Evolutionary conservation across 2,329 filamentous ascomycete genomes (phyloP).

Genomic region (Claviceps purpurea): DNA sequence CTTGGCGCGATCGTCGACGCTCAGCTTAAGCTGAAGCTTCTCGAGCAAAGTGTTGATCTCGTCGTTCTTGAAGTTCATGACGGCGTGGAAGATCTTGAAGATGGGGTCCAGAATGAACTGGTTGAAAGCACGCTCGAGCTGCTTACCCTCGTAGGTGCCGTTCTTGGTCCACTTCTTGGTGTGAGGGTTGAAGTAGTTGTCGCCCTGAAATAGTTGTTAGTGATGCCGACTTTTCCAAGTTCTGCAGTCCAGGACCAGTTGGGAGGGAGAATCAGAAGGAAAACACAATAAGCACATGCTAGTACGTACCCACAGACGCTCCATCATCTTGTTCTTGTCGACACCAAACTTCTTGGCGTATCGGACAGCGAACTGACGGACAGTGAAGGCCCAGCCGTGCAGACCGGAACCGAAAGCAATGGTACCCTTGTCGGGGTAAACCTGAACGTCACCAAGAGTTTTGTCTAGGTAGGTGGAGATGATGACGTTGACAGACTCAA

Average conservation of each 20-base stretch:
- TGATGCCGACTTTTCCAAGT: too few relatives aligned
- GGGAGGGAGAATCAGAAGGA: neutral
- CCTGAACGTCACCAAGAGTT: conserved; percentile 90
- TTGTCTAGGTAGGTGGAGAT: conserved; percentile 99
- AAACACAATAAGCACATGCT: neutral
- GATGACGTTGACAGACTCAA: conserved; percentile 99
- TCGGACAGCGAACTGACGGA: conserved; percentile 89
- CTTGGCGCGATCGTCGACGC: conserved; percentile 73
- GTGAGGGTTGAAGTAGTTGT: conserved; percentile 99
- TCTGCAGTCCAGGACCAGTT: neutral
- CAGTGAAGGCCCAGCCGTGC: conserved; percentile 98
- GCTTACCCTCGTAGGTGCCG: conserved; percentile 70
- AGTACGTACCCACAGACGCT: conserved; percentile 81
- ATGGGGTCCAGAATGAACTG: conserved; percentile 99
- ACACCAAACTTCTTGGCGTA: conserved; percentile 99
- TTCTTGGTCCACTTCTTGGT: conserved; percentile 99
- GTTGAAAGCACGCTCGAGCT: conserved; percentile 96
- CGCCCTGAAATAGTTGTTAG: conserved; percentile 39
- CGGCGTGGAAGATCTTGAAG: conserved; percentile 92
- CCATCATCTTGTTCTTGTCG: conserved; percentile 99
- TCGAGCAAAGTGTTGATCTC: conserved; percentile 70
- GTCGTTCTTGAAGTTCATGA: conserved; percentile 99
- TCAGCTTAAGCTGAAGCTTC: conserved; percentile 93
- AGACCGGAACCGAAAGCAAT: conserved; percentile 99
- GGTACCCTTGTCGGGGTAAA: conserved; percentile 95